Evolutionary conservation across 805 yeast species (phyloP), one percentile per base, ranked within the genome.

Genomic region (Candida multigemmis): DNA sequence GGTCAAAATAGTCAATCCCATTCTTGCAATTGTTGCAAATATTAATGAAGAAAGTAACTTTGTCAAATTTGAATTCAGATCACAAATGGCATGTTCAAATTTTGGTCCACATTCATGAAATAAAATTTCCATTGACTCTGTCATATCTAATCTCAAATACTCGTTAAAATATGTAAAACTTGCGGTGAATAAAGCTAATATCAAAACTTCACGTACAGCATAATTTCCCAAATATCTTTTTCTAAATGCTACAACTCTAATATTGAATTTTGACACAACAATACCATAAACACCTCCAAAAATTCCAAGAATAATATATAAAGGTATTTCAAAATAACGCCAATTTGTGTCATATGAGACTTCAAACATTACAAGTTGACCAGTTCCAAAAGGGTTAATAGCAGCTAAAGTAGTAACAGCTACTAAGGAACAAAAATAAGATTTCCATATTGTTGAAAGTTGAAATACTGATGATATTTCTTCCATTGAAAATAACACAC

Each of bases 271-370:
- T 23, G 83, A 69, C 14, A 86, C 77, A 10, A 81, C 43, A 9
- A 81, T 77, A 2, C 97, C 98, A 46, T 84, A 85, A 2, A 83
- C 45, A 0, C 98, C 98, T 7, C 97, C 98, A 57, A 87, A 87
- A 0, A 81, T 47, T 1, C 98, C 99, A 13, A 91, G 42, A 3
- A 86, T 28, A 3, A 83, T 63, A 43, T 78, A 89, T 28, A 83
- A 65, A 1, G 95, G 85, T 11, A 89, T 60, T 47, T 93, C 98
- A 48, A 76, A 77, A 33, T 74, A 70, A 40, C 73, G 85, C 98
- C 98, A 91, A 34, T 76, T 68, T 8, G 75, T 73, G 41, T 83
- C 87, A 48, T 86, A 93, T 10, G 71, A 68, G n/a, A 91, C 96
- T 44, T 86, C 85, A 51, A 91, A 91, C 53, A 91, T 60, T 9